These are phyloP conservation scores for Lactifluus piperatus DNA, from an alignment of 768 basidiomycete genomes.

Conservation along the genomic window DNA sequence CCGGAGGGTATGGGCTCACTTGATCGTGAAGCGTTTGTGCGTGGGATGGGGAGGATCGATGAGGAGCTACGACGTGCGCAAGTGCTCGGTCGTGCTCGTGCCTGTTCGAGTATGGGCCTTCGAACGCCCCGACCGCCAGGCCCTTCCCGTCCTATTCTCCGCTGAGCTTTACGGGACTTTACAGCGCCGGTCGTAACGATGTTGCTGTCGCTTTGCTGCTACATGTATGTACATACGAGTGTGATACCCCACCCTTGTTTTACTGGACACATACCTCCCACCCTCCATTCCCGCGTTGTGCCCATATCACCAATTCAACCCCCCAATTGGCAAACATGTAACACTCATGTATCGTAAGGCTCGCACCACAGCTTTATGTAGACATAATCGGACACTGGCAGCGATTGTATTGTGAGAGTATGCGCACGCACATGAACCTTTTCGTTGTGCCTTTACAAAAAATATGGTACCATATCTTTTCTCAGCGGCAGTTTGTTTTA, in stretches of 20 bases:
- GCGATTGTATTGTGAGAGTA: too few species aligned
- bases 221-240: neutral
- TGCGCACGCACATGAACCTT: too few species aligned
- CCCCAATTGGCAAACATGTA: too few species aligned
- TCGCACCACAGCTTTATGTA: too few species aligned
- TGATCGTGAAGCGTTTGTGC: conserved; percentile 52
- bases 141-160: conserved; percentile 13
- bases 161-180: neutral
- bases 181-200: neutral
- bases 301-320: neutral
- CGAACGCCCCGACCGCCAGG: neutral
- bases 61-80: conserved; percentile 59
- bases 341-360: too few species aligned
- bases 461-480: too few species aligned
- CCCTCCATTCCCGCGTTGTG: neutral
- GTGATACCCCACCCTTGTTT: neutral
- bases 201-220: neutral
- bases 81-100: conserved; percentile 5
- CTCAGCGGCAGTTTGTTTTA: too few species aligned
- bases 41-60: conserved; percentile 75
- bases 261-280: neutral
- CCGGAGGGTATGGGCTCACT: conserved; percentile 40
- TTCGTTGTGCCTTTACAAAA: too few species aligned
- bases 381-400: too few species aligned
- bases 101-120: neutral